Base-by-base conservation (phyloP, 225 moss, liverwort and hornwort species). In the Thuidium tamariscinum region DNA sequence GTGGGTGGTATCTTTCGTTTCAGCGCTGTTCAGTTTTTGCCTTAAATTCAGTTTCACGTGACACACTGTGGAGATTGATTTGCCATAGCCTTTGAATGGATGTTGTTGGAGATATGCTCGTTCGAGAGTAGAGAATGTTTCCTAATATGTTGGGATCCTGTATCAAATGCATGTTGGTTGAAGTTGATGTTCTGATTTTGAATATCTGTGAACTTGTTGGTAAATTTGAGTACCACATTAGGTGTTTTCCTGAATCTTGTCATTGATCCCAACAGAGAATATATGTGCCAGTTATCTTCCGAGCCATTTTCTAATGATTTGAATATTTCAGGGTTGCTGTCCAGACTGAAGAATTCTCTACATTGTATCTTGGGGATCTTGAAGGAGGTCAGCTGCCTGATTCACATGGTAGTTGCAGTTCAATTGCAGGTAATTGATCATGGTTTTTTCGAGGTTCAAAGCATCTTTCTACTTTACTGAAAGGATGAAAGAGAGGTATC, bases 311-410 rank as follows among this genome's bases (percentile, higher is more conserved):
- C 34, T 71, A 81, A 86, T 36, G 39, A 49, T 81, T 77, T 87
- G 60, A 70, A 59, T 72, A 29, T 83, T 84, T 56, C 85, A 97
- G 96, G 96, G 93, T 93, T 59, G 91, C 91, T 90, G 88, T 94
- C 55, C 95, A 97, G 81, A 92, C 91, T 77, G 93, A 91, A 78
- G 94, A 95, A 78, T 97, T 97, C 77, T 95, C 94, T 85, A 75
- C 91, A 54, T 32, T 93, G 55, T 97, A 94, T 90, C 94, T 97
- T 75, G 94, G 95, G 79, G 96, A 97, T 88, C 91, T 97, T 74
- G 96, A 95, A 84, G 93, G 90, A 88, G 96, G 95, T 42, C 90
- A 94, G 84, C 86, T 97, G 66, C 89, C 95, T 89, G 86, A 87
- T 84, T 89, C 83, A 87, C 90, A 88, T 66, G 88, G 80, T 83